Base-by-base conservation (phyloP, 1,284 basidiomycete genomes). In the Inonotus hispidus region DNA sequence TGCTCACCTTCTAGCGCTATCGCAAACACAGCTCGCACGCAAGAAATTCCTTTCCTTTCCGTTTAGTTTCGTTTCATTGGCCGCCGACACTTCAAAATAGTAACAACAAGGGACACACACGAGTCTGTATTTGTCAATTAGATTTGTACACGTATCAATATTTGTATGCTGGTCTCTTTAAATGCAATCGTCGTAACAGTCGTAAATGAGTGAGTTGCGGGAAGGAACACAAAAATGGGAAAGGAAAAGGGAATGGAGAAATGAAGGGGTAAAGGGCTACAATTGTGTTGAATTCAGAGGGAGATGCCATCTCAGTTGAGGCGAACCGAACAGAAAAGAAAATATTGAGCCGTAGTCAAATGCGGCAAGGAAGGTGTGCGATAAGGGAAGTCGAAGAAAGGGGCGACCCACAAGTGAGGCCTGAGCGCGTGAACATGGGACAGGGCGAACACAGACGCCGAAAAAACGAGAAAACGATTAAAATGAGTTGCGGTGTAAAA, bases 351-450 rank as follows among this genome's bases (percentile, higher is more conserved):
- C 5, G 53, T 19, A 23, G 38, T 25, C 53, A 35, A 55, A 39
- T 14, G 0, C 1, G 50, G 50, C 25, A 52, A 52, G 50, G 50
- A 52, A 52, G 50, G 14, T 35, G 50, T 27, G 50, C 32, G n/a
- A 32, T 32, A 32, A 52, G 32, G 50, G 5, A 52, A 35, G 27
- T 35, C 27, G 27, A 52, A 35, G 27, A 52, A 52, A 52, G 50
- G 50, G 50, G n/a, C 50, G 32, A 35, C 27, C 16, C 50, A n/a
- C 13, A 35, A 35, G 13, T 35, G 32, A 52, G 50, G 32, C 29
- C 50, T 52, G 27, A 52, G 50, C 50, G 50, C 50, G 50, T 52
- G 50, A 52, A 49, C n/a, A 49, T n/a, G 25, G 50, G 35, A 49
- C n/a, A 49, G 46, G 25, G 11, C 14, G 21, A 25, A 27, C 7